phyloP scores from a whole-genome alignment of 129 eudicot genomes.

The Pulicaria dysenterica region DNA sequence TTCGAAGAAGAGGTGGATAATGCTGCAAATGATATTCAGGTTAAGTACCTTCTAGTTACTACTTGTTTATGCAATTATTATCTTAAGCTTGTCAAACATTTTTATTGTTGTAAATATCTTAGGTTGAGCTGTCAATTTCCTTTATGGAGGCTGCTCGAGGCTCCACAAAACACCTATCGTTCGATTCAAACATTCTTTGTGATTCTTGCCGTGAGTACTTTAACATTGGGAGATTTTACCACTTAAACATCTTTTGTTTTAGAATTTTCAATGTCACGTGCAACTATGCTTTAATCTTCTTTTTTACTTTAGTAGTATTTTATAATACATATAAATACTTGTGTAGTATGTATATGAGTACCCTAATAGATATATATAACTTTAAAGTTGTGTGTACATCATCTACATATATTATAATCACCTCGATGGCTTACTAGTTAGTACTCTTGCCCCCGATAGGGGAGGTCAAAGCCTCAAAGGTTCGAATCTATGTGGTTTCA shows the following conservation, averaged over 20 bases:
- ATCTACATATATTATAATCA: no score
- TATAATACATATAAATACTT: neutral
- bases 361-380: neutral
- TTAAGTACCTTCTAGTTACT: constrained; percentile 17
- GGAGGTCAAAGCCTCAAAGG: no score
- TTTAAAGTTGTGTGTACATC: neutral
- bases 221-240: constrained; percentile 6
- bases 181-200: constrained; percentile 76
- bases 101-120: constrained; percentile 11
- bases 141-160: constrained; percentile 92
- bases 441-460: no score
- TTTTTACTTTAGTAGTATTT: neutral
- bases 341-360: constrained; percentile 2
- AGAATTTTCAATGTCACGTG: neutral
- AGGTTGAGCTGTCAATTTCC: constrained; percentile 81
- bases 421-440: no score
- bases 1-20: constrained; percentile 64
- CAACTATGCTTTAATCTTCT: constrained; percentile 8
- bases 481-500: no score
- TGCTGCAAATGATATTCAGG: constrained; percentile 74
- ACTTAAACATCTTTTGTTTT: neutral
- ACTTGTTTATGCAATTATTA: constrained; percentile 5
- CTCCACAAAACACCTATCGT: constrained; percentile 78
- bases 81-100: constrained; percentile 7
- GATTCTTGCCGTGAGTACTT: constrained; percentile 82